Evolutionary conservation across 768 basidiomycete genomes (phyloP), one percentile per base, ranked within the genome.

Genomic region (Hypholoma sublateritium): DNA sequence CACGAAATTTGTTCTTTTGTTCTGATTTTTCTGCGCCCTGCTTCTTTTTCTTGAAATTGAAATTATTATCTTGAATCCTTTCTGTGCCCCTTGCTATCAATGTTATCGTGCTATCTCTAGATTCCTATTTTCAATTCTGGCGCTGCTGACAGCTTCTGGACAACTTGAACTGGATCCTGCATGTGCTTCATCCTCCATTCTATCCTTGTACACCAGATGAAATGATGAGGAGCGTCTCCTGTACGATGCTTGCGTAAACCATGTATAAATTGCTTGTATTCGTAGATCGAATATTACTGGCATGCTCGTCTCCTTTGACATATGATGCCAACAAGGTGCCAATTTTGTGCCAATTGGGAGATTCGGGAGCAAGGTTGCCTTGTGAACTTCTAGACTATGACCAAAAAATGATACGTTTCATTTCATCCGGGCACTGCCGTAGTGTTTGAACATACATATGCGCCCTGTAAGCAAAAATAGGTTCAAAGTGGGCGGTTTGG

Each of bases 221-320:
- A 47, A 34, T 49, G 34, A 43, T n/a, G n/a, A 22, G 24, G 5
- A 48, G 14, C 41, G 17, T 24, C 21, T 21, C 19, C 39, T 45
- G 47, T 41, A 43, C n/a, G n/a, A n/a, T 32, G 14, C 13, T 17
- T 49, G 19, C 21, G 19, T 49, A 9, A 32, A 32, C 9, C 6
- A 32, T 32, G 28, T 32, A 32, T 32, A 32, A 32, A 5, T 32
- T 32, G 28, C 28, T 36, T 59, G 58, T 59, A 50, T 59, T 59
- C 53, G 58, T 59, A 34, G 58, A 59, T 7, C 53, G 53, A 55
- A 59, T 45, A 25, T 36, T 13, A 54, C 9, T 37, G 28, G 28
- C 9, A 32, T 32, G 28, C n/a, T n/a, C n/a, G n/a, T n/a, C n/a
- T n/a, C n/a, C n/a, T n/a, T n/a, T n/a, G n/a, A n/a, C n/a, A n/a